phyloP scores from a whole-genome alignment of 257 asterid species.

The Misopates orontium region DNA sequence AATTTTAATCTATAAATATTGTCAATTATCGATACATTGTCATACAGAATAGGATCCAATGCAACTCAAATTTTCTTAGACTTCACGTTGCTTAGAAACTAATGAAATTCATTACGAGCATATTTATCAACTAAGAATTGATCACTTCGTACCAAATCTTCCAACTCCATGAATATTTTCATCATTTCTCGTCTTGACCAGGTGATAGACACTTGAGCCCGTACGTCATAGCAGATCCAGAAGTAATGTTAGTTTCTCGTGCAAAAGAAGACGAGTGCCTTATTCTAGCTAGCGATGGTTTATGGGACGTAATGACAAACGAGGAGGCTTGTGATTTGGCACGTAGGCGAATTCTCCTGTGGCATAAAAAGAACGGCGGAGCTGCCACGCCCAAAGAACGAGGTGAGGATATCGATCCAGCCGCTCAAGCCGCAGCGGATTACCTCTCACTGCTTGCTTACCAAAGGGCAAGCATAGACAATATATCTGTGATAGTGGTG shows the following conservation, averaged over 20 bases:
- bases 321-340: constrained; percentile 78
- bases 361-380: constrained; percentile 72
- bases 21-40: too few species aligned
- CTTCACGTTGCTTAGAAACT: too few species aligned
- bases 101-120: too few species aligned
- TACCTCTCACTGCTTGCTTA: constrained; percentile 56
- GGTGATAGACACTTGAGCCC: constrained; percentile 81
- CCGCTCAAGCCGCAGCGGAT: constrained; percentile 74
- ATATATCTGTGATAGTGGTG: constrained; percentile 69
- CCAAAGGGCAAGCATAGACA: constrained; percentile 67
- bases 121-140: too few species aligned
- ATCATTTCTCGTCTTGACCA: constrained; percentile 24
- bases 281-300: constrained; percentile 68
- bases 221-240: constrained; percentile 66
- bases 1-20: too few species aligned
- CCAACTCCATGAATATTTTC: too few species aligned
- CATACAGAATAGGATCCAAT: too few species aligned
- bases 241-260: constrained; percentile 52
- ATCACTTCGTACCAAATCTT: too few species aligned
- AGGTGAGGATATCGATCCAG: constrained; percentile 48
- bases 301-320: constrained; percentile 75
- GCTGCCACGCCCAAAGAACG: constrained; percentile 33
- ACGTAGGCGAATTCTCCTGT: constrained; percentile 51
- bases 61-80: too few species aligned
- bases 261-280: constrained; percentile 69